A percentile compares a stretch with the other conserved stretches of the same genome.
Evolutionary conservation across 352 stramenopile genomes (phyloP).

Genomic region (Phytophthora meadii): DNA sequence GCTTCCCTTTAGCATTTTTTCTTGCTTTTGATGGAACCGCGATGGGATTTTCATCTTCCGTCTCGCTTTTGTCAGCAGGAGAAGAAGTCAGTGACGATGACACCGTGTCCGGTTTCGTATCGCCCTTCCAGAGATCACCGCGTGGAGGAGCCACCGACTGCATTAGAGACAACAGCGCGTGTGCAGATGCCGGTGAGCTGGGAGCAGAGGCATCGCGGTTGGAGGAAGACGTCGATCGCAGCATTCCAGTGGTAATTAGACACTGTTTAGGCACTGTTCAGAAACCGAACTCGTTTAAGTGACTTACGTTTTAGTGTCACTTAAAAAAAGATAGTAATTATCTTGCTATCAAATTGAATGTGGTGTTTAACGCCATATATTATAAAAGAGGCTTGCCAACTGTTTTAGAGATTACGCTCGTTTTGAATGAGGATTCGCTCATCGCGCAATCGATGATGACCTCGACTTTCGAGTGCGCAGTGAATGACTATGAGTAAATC

Average conservation of each 20-base stretch:
- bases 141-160: conserved; percentile 33
- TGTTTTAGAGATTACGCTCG: conserved; percentile 2
- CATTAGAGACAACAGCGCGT: conserved; percentile 36
- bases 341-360: too few relatives aligned
- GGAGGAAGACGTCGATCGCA: conserved; percentile 11
- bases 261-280: conserved; percentile 1
- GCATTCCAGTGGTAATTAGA: background rate
- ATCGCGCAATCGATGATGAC: too few relatives aligned
- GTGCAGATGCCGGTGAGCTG: conserved; percentile 28
- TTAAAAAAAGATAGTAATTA: background rate
- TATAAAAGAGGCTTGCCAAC: conserved; percentile 1
- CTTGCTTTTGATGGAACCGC: background rate
- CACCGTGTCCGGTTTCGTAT: conserved; percentile 2
- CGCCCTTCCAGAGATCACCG: conserved; percentile 6
- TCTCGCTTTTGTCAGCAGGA: conserved; percentile 7
- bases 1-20: background rate
- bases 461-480: too few relatives aligned
- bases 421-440: too few relatives aligned
- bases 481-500: too few relatives aligned
- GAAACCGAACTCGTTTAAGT: too few relatives aligned
- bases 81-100: conserved; percentile 20
- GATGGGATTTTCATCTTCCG: conserved; percentile 7
- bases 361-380: background rate
- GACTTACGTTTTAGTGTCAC: background rate
- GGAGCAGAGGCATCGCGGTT: conserved; percentile 23